Evolutionary conservation across 1,284 basidiomycete genomes (phyloP).

Genomic region (Hemileia vastatrix): DNA sequence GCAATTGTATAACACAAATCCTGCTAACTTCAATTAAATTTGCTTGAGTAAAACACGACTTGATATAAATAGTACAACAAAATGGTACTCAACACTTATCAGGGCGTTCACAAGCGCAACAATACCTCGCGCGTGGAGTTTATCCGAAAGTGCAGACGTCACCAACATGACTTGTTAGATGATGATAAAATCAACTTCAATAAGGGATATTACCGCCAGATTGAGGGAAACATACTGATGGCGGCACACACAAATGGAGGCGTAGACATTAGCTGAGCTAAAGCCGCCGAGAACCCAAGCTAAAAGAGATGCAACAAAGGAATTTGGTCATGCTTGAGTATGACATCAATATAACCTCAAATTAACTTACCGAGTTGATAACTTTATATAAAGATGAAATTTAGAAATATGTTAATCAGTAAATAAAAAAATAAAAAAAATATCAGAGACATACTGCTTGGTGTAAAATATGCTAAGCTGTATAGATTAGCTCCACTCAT

Average conservation of each 20-base stretch:
- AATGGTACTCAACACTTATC: slow-evolving; percentile 1
- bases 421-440: neutral
- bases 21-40: slow-evolving; percentile 11
- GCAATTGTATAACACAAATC: slow-evolving; percentile 9
- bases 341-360: neutral
- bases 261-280: slow-evolving; percentile 13
- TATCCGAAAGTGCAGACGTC: slow-evolving; percentile 14
- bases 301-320: no score
- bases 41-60: neutral
- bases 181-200: neutral
- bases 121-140: slow-evolving; percentile 7
- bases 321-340: no score
- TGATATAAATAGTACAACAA: neutral
- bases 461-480: slow-evolving; percentile 19
- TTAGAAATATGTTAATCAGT: neutral
- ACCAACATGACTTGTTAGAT: slow-evolving; percentile 11
- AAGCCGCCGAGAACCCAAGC: slow-evolving; percentile 12
- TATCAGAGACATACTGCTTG: slow-evolving; percentile 9
- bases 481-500: slow-evolving; percentile 7
- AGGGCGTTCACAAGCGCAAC: slow-evolving; percentile 3
- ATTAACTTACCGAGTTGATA: neutral
- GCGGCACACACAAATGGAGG: slow-evolving; percentile 14
- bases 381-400: neutral
- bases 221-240: slow-evolving; percentile 2
- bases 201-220: neutral